Evolutionary conservation across 805 yeast genomes (phyloP), one percentile per base, ranked within the genome.

Genomic region (Suhomyces vadensis): DNA sequence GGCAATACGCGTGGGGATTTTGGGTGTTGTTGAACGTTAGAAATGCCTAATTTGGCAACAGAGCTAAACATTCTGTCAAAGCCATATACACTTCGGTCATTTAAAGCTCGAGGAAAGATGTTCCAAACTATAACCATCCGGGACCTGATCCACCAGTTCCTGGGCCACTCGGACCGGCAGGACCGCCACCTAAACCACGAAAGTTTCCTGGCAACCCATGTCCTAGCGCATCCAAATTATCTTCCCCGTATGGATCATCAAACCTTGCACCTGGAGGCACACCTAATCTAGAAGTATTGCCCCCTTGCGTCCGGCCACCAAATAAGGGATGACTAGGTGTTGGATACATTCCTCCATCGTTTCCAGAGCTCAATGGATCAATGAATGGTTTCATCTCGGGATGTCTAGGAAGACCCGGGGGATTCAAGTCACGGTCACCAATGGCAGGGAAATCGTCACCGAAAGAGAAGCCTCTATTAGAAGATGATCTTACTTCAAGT

Each of bases 311-410:
- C 7, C 31, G 31, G n/a, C 52, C 51, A 13, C 67, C 67, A 51
- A 80, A 81, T 6, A 81, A 44, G 0, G 83, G 84, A 53, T 81
- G 83, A 35, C 73, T 57, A 1, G 67, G 54, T 3, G 77, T 68
- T 1, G 82, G 81, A 43, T 74, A 62, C 85, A 81, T 79, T 0
- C 85, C 85, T 10, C 79, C 78, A 22, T 58, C 63, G n/a, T 37
- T 42, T 13, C 48, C 42, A 5, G 59, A 50, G 3, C 57, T 55
- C 38, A 65, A 52, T 3, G 81, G 81, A 50, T 75, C 81, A 4
- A 74, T 29, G 35, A 52, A 69, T 1, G 79, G 78, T 44, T 60
- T 60, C 49, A 77, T 47, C 2, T 53, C 49, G 3, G 83, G 83
- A 41, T 74, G 55, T 42, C 61, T 56, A 4, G 65, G 58, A 47